Evolutionary conservation across 495 filamentous ascomycete species (phyloP).

Genomic region (Chlorociboria aeruginascens): DNA sequence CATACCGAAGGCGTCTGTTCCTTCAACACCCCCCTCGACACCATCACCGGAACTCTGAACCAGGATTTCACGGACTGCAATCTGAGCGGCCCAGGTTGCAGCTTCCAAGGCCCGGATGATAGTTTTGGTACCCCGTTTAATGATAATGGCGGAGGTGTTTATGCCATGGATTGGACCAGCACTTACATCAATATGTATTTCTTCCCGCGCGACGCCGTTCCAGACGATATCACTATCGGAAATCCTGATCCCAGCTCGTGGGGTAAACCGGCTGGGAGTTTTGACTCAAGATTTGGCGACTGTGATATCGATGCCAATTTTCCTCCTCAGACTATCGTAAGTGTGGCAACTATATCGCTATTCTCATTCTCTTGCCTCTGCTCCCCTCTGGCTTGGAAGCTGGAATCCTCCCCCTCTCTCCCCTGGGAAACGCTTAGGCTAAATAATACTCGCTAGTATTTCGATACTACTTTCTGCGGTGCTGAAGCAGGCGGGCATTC

Average conservation of each 20-base stretch:
- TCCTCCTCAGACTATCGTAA: constrained; percentile 47
- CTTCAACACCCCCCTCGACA: constrained; percentile 33
- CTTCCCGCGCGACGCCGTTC: constrained; percentile 22
- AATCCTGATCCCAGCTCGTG: constrained; percentile 35
- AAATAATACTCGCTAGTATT: constrained; percentile 13
- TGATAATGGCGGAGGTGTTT: constrained; percentile 57
- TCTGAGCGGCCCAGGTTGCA: constrained; percentile 38
- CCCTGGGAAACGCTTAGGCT: background rate
- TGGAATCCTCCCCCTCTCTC: no score
- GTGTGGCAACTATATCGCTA: background rate
- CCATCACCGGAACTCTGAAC: constrained; percentile 32
- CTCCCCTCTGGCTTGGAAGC: background rate
- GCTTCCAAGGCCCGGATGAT: constrained; percentile 26
- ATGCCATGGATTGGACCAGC: constrained; percentile 63
- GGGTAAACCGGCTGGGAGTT: constrained; percentile 55
- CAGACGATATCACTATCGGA: constrained; percentile 41
- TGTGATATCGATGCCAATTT: constrained; percentile 60
- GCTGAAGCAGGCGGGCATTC: constrained; percentile 44
- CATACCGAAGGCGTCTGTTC: constrained; percentile 55
- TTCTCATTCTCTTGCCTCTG: constrained; percentile 17
- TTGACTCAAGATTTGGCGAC: constrained; percentile 31
- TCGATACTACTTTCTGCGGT: constrained; percentile 81
- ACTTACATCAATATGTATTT: constrained; percentile 46
- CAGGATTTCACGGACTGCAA: constrained; percentile 40
- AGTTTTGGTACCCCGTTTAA: constrained; percentile 69